Base-by-base conservation (phyloP, 768 basidiomycete species). In the Russula virescens region DNA sequence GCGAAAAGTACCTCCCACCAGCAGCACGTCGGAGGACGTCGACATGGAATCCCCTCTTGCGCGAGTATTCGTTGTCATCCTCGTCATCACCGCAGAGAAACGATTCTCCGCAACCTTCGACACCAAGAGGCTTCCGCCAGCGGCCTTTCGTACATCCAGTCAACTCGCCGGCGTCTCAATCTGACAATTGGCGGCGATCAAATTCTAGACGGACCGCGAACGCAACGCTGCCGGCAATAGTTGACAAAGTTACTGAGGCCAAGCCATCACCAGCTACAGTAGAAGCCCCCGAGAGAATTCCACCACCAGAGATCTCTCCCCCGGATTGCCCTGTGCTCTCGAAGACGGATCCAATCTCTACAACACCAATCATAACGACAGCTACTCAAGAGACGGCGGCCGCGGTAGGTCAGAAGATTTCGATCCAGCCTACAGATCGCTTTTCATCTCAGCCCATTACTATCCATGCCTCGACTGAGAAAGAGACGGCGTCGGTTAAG, bases 1-100 rank as follows among this genome's bases (percentile, higher is more conserved):
- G 31, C 14, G 63, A 64, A 55, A 64, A 55, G 38, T 64, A 64
- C 25, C 58, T 47, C 31, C 63, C 53, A 2, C 63, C 63, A 26
- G 58, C 57, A 11, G 47, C 42, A n/a, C 63, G 63, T 49, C 47
- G 40, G 6, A 55, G 63, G 48, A 64, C 53, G 11, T 45, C 34
- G 45, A 64, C 63, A n/a, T 64, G 63, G 58, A 52, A 55, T 11
- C 34, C 63, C 10, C 1, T 14, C 26, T 45, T 38, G 28, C 19
- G 19, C 23, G 58, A 55, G 23, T 10, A 42, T 18, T 26, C 31
- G 6, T 23, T 8, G 21, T 55, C 58, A 16, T 46, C 58, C 34
- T 45, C 47, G 10, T 23, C 53, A 18, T 55, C 47, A 19, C 53
- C 40, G 35, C 18, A 18, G 18, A 11, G 14, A 25, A 5, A 26